Base-by-base conservation (phyloP, 176 grass and related monocot genomes). In the Ensete ventricosum region DNA sequence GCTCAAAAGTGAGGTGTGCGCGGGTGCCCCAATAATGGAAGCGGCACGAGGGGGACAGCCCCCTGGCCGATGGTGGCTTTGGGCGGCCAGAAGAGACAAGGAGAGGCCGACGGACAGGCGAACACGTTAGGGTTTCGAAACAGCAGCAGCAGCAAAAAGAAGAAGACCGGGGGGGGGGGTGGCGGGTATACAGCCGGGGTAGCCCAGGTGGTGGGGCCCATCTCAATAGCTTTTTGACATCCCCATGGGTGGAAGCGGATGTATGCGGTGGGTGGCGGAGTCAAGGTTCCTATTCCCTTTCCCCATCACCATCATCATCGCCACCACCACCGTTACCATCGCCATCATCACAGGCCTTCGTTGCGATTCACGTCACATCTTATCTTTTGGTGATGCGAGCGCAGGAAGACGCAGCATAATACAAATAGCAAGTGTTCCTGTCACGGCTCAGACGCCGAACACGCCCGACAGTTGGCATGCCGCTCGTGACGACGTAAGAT, bases 1-100 rank as follows among this genome's bases (percentile, higher is more conserved):
- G 59, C 52, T 17, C 53, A 79, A 79, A 79, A 79, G 65, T 26
- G 1, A 53, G 5, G 77, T 63, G 22, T 43, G 51, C n/a, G 19
- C 51, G 55, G 48, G 29, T 76, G 74, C 26, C 53, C 77, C 77
- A 79, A 70, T 79, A 79, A 79, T 69, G 25, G 77, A 69, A 49
- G 66, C 34, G 64, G 13, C 20, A 23, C 43, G 63, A 69, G 19
- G 63, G 76, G 9, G 63, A 68, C 76, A 55, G 49, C 63, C 26
- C 49, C 63, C 26, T n/a, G 25, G 53, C 11, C 53, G 22, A 11
- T 14, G 13, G 50, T 43, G 20, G 3, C 16, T 57, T 57, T 57
- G 55, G 53, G 1, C 29, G 5, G 17, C 34, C 34, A 43, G 34
- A 43, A 43, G 34, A 43, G n/a, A 60, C 57, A 60, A 26, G 57